Evolutionary conservation across 2,329 filamentous ascomycete species (phyloP).

Genomic region (Penicillium sp.): DNA sequence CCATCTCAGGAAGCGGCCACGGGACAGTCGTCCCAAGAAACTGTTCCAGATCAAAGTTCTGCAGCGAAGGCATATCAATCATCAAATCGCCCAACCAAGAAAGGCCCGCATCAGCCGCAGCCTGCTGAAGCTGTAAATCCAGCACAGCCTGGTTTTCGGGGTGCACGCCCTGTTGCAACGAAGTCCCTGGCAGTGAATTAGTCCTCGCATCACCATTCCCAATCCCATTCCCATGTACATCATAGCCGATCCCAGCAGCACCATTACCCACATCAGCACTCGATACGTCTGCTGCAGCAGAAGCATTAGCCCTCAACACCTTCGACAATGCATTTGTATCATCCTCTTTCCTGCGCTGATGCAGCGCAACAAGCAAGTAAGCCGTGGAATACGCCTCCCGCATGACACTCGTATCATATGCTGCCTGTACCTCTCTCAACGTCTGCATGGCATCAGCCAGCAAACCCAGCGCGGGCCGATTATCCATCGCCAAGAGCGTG

Average conservation of each 20-base stretch:
- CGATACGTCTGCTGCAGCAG: conserved; percentile 23
- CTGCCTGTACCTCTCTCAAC: conserved; percentile 46
- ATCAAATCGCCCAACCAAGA: conserved; percentile 51
- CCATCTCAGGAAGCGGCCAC: conserved; percentile 33
- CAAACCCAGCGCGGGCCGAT: conserved; percentile 51
- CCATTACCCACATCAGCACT: not conserved
- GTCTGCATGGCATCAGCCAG: conserved; percentile 58
- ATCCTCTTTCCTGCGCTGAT: conserved; percentile 56
- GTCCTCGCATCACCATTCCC: not conserved
- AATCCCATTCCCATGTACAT: not conserved
- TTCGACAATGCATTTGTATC: conserved; percentile 42
- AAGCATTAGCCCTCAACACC: conserved; percentile 43
- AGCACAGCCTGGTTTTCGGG: not conserved
- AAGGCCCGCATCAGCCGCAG: conserved; percentile 36
- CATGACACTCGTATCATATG: conserved; percentile 54
- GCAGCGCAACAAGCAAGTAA: conserved; percentile 57
- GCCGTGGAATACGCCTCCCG: conserved; percentile 61
- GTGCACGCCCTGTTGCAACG: not conserved
- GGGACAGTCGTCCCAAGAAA: conserved; percentile 40
- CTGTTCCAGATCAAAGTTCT: conserved; percentile 51
- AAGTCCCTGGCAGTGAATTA: not conserved
- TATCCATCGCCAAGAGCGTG: conserved; percentile 60
- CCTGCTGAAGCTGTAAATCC: conserved; percentile 12
- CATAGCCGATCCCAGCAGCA: not conserved
- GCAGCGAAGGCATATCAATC: conserved; percentile 50